Percentiles rank a stretch among this genome's conserved stretches.
These are phyloP conservation scores for Cladorrhinum sp. DNA, from an alignment of 2,329 filamentous ascomycete genomes.

Conservation along the genomic window DNA sequence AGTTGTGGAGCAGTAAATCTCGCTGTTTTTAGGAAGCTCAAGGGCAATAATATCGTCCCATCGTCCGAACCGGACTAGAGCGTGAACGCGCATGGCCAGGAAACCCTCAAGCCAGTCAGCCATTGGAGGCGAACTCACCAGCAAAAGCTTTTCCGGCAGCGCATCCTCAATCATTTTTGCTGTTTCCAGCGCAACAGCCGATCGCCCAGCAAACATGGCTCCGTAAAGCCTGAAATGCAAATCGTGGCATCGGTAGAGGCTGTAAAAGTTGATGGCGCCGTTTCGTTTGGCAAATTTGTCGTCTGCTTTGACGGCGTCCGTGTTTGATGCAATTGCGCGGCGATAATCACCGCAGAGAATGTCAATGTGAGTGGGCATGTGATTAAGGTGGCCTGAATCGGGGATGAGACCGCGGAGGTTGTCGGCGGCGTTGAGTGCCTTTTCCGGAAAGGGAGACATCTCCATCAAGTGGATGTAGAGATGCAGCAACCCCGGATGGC, in stretches of 20 bases:
- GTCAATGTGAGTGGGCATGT: conserved; percentile 78
- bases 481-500: conserved; percentile 64
- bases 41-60: conserved; percentile 65
- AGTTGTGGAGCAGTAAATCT: conserved; percentile 66
- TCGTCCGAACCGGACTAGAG: conserved; percentile 67
- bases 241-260: conserved; percentile 70
- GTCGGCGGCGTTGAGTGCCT: conserved; percentile 25
- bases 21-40: conserved; percentile 52
- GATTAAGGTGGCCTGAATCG: conserved; percentile 61
- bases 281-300: conserved; percentile 59
- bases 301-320: conserved; percentile 64
- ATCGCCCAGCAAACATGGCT: conserved; percentile 73
- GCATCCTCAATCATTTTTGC: conserved; percentile 56
- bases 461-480: conserved; percentile 49
- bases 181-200: conserved; percentile 58
- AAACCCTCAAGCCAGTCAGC: conserved; percentile 76
- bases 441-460: conserved; percentile 27
- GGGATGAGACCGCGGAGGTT: conserved; percentile 26
- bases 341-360: conserved; percentile 70
- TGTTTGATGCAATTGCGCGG: conserved; percentile 63
- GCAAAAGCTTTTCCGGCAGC: conserved; percentile 61
- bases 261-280: conserved; percentile 70
- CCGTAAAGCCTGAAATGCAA: conserved; percentile 74
- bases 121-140: conserved; percentile 67
- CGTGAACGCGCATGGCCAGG: conserved; percentile 64